A percentile compares a stretch with the other conserved stretches of the same genome.
These are phyloP conservation scores for Ambrosiella beaveri DNA, from an alignment of 2,329 filamentous ascomycete genomes.

Conservation along the genomic window DNA sequence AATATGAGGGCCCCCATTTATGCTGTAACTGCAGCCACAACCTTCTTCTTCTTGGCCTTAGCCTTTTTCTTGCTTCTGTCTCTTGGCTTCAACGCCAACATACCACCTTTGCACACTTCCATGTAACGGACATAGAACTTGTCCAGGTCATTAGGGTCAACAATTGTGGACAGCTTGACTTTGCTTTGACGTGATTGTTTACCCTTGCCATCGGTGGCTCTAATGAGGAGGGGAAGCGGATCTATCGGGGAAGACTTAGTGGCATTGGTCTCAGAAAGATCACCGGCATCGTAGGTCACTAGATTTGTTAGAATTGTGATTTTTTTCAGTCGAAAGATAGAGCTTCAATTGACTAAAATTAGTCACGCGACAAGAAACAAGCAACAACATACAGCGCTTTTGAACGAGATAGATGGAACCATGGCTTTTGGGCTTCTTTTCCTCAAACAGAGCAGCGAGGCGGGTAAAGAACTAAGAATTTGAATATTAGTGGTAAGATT, in stretches of 20 bases:
- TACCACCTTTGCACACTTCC: conserved; percentile 76
- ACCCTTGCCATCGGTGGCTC: conserved; percentile 65
- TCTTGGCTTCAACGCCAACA: conserved; percentile 79
- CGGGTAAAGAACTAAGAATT: conserved; percentile 6
- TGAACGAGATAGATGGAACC: conserved; percentile 60
- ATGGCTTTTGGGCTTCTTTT: conserved; percentile 50
- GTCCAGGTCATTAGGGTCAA: conserved; percentile 59
- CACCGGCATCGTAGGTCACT: conserved; percentile 28
- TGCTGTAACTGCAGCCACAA: conserved; percentile 16
- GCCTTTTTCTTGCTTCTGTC: conserved; percentile 77
- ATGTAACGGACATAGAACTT: conserved; percentile 72
- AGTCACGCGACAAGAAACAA: conserved; percentile 22
- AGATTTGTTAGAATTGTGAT: background rate
- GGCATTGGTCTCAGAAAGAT: conserved; percentile 13
- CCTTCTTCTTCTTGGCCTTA: conserved; percentile 57
- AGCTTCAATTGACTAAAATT: background rate
- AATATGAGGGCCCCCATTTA: background rate
- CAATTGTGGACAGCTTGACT: conserved; percentile 67
- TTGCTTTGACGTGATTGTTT: conserved; percentile 39
- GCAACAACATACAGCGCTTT: conserved; percentile 44
- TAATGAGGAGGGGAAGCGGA: conserved; percentile 56
- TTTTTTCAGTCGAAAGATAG: background rate
- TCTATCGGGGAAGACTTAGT: conserved; percentile 23
- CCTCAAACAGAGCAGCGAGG: conserved; percentile 41
- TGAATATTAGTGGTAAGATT: background rate